Evolutionary conservation across 2,329 filamentous ascomycete species (phyloP).

Genomic region (Penicillium sp.): DNA sequence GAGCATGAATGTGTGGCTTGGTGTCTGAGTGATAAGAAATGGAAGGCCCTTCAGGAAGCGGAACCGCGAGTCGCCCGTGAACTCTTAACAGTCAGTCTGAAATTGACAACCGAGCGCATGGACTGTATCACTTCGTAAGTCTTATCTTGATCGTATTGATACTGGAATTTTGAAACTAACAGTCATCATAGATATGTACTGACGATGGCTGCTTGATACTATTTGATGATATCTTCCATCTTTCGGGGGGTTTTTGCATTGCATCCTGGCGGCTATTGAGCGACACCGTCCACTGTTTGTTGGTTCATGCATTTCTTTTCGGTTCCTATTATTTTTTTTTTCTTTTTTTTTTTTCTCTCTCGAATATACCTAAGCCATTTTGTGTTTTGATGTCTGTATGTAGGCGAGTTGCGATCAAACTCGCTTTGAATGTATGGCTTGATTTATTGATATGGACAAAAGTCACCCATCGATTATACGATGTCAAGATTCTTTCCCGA

Average conservation of each 20-base stretch:
- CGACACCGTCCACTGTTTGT: neutral
- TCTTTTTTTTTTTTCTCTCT: neutral
- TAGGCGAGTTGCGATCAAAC: neutral
- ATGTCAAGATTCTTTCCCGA: too few species aligned
- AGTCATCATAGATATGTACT: conserved; percentile 29
- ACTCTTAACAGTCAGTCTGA: conserved; percentile 81
- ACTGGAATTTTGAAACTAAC: neutral
- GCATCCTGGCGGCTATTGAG: neutral
- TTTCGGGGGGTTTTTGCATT: neutral
- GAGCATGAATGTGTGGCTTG: conserved; percentile 82
- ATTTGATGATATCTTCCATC: neutral
- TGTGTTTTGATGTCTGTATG: neutral
- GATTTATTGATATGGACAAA: neutral
- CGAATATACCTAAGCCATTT: neutral
- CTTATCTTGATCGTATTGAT: neutral
- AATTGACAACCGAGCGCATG: conserved; percentile 94
- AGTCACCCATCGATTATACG: neutral
- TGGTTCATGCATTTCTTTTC: neutral
- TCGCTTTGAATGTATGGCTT: neutral
- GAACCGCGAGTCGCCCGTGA: conserved; percentile 80
- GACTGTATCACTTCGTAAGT: conserved; percentile 62
- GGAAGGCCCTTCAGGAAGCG: conserved; percentile 69
- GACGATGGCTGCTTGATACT: conserved; percentile 34
- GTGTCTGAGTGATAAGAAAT: conserved; percentile 71
- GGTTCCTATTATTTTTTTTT: neutral